A percentile compares a stretch with the other conserved stretches of the same genome.
phyloP scores from a whole-genome alignment of 768 basidiomycete species.

The Asterophora lycoperdoides region DNA sequence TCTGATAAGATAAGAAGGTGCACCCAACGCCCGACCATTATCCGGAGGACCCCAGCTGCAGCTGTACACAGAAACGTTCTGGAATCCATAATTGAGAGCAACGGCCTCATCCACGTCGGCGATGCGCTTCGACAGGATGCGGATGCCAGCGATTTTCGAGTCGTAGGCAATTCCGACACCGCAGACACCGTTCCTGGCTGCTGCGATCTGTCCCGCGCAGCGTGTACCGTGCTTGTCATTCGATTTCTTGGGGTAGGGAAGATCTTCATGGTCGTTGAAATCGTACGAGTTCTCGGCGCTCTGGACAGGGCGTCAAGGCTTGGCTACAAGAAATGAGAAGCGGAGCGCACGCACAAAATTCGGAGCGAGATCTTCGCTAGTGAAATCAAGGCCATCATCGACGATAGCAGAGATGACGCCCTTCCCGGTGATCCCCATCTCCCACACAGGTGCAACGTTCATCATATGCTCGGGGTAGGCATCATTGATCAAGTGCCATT shows the following conservation, averaged over 20 bases:
- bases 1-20: conserved; percentile 83
- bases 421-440: conserved; percentile 80
- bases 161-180: conserved; percentile 92
- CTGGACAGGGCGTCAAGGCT: conserved; percentile 33
- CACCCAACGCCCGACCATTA: conserved; percentile 92
- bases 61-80: conserved; percentile 87
- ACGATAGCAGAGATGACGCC: conserved; percentile 85
- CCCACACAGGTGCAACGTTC: conserved; percentile 94
- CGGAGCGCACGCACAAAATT: conserved; percentile 77
- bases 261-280: conserved; percentile 86
- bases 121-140: conserved; percentile 91
- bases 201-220: conserved; percentile 95
- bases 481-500: conserved; percentile 97
- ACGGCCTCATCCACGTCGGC: conserved; percentile 94
- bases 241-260: conserved; percentile 79
- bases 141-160: conserved; percentile 89
- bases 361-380: conserved; percentile 75
- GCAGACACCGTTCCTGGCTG: conserved; percentile 86
- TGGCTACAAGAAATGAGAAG: not conserved
- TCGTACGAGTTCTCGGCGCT: conserved; percentile 88
- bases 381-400: conserved; percentile 93
- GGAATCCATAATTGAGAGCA: conserved; percentile 89
- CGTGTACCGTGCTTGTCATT: conserved; percentile 97
- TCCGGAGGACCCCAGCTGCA: conserved; percentile 99
- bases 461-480: conserved; percentile 77